These are phyloP conservation scores for Wickerhamiella brachini DNA, from an alignment of 805 yeast species.

Conservation along the genomic window DNA sequence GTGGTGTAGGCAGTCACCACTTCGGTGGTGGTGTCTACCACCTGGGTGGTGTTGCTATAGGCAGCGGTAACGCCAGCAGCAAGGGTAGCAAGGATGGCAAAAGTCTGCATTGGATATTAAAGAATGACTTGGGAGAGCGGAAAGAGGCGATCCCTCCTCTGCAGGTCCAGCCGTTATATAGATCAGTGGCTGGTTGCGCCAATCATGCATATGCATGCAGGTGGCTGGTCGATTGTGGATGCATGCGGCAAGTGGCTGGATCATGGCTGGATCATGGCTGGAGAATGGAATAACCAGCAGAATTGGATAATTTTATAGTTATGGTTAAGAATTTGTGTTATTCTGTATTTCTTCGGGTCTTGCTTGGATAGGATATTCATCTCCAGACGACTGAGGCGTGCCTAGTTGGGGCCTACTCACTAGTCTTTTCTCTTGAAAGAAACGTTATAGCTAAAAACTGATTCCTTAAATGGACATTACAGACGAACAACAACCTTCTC, in stretches of 20 bases:
- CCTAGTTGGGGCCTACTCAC: too few species aligned
- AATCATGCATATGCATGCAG: background rate
- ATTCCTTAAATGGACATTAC: background rate
- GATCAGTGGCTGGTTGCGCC: background rate
- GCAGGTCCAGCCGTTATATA: background rate
- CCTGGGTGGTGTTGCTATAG: slow-evolving; percentile 27
- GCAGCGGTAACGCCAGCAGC: slow-evolving; percentile 45
- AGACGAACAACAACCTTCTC: slow-evolving; percentile 12
- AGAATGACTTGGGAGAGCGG: background rate
- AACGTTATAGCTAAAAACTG: too few species aligned
- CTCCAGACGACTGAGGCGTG: too few species aligned
- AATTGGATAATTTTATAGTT: too few species aligned
- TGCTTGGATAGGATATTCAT: too few species aligned
- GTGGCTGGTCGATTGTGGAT: background rate
- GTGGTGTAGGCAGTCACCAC: slow-evolving; percentile 1
- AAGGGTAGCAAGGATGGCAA: slow-evolving; percentile 15
- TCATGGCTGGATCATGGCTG: background rate
- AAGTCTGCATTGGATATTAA: background rate
- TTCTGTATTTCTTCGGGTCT: too few species aligned
- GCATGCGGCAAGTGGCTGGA: background rate
- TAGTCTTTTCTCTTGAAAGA: too few species aligned
- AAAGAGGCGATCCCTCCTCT: too few species aligned
- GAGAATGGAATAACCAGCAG: background rate
- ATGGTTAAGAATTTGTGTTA: too few species aligned
- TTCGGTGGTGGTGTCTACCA: background rate